phyloP scores from a whole-genome alignment of 176 grass and related monocot genomes.

The Phragmites australis region DNA sequence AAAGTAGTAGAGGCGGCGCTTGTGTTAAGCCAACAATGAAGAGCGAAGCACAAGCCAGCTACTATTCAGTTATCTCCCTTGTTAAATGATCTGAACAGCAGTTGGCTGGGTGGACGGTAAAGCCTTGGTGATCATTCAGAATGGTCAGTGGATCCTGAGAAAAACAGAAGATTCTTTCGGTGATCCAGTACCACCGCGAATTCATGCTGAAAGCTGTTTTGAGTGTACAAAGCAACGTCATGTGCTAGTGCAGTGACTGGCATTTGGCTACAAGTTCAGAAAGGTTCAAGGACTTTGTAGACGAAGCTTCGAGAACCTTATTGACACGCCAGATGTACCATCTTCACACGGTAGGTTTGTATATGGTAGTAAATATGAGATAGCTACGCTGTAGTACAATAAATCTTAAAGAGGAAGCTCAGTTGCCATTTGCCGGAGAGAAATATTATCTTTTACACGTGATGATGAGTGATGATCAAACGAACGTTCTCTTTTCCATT shows the following conservation, averaged over 20 bases:
- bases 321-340: background rate
- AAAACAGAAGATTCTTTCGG: background rate
- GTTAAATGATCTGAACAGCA: constrained; percentile 34
- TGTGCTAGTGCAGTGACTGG: constrained; percentile 36
- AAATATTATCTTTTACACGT: constrained; percentile 12
- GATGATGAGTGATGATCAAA: constrained; percentile 13
- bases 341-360: constrained; percentile 4
- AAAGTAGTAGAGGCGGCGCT: background rate
- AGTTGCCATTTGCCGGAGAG: background rate
- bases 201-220: background rate
- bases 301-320: constrained; percentile 9
- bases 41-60: background rate
- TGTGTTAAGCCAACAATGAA: constrained; percentile 9
- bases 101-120: constrained; percentile 6
- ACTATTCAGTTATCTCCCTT: constrained; percentile 2
- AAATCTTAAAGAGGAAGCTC: background rate
- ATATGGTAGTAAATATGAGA: constrained; percentile 14
- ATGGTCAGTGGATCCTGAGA: constrained; percentile 23
- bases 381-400: background rate
- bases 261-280: constrained; percentile 19
- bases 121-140: constrained; percentile 21
- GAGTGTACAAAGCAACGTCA: constrained; percentile 22
- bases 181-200: constrained; percentile 14
- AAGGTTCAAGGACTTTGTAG: background rate
- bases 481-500: background rate